Conservation (phyloP, 306 rosid genomes). For the Quercus cerris region DNA sequence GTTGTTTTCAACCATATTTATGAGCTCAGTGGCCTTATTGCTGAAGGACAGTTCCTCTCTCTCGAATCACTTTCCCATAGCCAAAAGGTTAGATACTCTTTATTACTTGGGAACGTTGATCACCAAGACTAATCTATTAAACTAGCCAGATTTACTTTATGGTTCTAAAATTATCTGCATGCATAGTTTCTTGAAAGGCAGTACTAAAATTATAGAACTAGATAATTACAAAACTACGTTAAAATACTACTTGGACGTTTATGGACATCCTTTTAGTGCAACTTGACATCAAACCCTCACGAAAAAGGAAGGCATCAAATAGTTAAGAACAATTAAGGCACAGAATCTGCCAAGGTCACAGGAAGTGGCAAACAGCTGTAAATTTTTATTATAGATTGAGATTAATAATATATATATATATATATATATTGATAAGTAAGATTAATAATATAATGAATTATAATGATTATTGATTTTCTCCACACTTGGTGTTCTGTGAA, state of each 20-base stretch:
- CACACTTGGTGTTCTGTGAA: background rate
- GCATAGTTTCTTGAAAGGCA: background rate
- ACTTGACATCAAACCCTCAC: no score
- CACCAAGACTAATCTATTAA: background rate
- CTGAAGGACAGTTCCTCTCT: constrained; percentile 66
- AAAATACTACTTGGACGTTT: background rate
- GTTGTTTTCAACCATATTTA: constrained; percentile 77
- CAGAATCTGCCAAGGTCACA: background rate
- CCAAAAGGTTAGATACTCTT: constrained; percentile 58
- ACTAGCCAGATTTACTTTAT: background rate
- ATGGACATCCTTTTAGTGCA: no score
- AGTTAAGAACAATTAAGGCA: background rate
- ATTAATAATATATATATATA: no score
- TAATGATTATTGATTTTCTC: background rate
- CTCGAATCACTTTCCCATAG: constrained; percentile 65
- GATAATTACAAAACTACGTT: background rate
- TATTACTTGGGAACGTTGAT: background rate
- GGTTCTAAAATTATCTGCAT: background rate
- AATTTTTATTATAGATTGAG: no score
- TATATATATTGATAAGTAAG: no score
- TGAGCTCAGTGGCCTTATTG: constrained; percentile 76
- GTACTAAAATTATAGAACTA: background rate
- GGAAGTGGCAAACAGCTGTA: background rate
- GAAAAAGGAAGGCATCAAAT: background rate
- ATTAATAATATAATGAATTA: no score